phyloP scores from a whole-genome alignment of 2,329 filamentous ascomycete genomes.

The Microsporum audouinii region DNA sequence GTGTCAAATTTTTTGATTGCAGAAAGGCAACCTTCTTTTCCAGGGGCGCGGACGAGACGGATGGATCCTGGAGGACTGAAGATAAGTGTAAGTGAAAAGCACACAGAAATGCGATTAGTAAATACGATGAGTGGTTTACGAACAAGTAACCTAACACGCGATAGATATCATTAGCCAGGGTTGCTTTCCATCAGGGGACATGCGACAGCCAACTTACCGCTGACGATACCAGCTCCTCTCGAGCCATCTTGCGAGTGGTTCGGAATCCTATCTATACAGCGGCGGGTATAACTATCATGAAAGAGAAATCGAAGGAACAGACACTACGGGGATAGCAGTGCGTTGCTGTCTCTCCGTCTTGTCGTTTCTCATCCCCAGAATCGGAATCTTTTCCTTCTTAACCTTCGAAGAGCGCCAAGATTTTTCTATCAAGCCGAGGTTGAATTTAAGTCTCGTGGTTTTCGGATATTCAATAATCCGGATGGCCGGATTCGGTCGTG shows the following conservation, averaged over 20 bases:
- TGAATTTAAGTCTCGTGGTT: neutral
- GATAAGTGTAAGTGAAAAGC: slow-evolving; percentile 7
- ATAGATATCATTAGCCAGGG: slow-evolving; percentile 17
- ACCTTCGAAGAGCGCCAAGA: neutral
- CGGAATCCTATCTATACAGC: neutral
- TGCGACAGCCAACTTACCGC: slow-evolving; percentile 45
- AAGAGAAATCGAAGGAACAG: neutral
- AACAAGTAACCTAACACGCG: slow-evolving; percentile 40
- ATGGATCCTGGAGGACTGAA: slow-evolving; percentile 84
- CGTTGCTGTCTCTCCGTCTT: neutral
- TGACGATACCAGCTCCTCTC: slow-evolving; percentile 82
- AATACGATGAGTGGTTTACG: slow-evolving; percentile 16
- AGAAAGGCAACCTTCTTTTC: slow-evolving; percentile 90
- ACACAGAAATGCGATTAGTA: neutral
- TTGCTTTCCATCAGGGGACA: neutral
- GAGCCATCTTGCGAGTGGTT: slow-evolving; percentile 56
- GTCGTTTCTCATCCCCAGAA: neutral
- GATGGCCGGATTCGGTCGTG: neutral
- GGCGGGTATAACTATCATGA: neutral
- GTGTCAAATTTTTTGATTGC: slow-evolving; percentile 90
- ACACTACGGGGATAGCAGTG: neutral
- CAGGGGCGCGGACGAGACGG: slow-evolving; percentile 74
- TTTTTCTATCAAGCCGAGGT: neutral
- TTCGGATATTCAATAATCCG: neutral
- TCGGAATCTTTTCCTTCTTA: neutral